phyloP scores from a whole-genome alignment of 306 rosid genomes.

The Vigna reflexopilosa region DNA sequence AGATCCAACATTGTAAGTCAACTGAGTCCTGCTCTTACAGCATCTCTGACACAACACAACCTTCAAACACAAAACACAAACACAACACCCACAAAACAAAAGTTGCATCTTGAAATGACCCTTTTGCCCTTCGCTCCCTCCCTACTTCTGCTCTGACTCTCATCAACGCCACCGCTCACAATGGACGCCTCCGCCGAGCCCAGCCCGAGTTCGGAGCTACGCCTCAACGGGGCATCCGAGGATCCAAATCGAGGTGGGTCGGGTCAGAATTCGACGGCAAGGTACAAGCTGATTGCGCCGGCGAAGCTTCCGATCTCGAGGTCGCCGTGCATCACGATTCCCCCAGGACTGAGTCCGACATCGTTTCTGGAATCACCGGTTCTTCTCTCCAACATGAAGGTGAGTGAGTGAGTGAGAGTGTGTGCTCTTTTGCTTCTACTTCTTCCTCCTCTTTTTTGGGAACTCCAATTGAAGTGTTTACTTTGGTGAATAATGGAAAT shows the following conservation, averaged over 20 bases:
- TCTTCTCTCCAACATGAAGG: constrained; percentile 90
- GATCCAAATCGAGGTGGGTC: constrained; percentile 53
- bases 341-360: constrained; percentile 87
- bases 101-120: constrained; percentile 47
- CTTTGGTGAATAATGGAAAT: constrained; percentile 18
- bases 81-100: neutral
- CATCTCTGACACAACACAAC: constrained; percentile 43
- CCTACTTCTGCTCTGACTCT: constrained; percentile 24
- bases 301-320: constrained; percentile 99
- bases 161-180: constrained; percentile 3
- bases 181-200: constrained; percentile 56
- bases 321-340: constrained; percentile 79
- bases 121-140: constrained; percentile 53
- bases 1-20: constrained; percentile 61
- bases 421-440: neutral
- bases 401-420: constrained; percentile 12
- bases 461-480: constrained; percentile 17
- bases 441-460: neutral
- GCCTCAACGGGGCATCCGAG: neutral
- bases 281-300: constrained; percentile 90
- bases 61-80: constrained; percentile 6
- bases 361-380: constrained; percentile 93
- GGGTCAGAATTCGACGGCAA: constrained; percentile 51
- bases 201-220: constrained; percentile 39
- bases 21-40: constrained; percentile 50